Base-by-base conservation (phyloP, 441 rosid species). In the Bruguiera hainesii region DNA sequence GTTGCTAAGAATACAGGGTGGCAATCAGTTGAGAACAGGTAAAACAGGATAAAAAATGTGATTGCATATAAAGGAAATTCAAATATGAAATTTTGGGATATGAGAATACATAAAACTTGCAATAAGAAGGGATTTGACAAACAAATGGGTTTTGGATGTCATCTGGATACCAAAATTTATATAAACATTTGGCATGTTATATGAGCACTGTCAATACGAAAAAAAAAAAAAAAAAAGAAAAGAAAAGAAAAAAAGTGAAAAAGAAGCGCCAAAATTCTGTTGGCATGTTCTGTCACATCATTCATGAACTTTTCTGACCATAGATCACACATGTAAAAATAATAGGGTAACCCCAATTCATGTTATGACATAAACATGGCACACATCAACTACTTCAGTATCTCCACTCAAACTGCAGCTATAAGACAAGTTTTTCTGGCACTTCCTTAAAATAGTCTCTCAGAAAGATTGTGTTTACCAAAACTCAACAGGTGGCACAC, bases 401-500 rank as follows among this genome's bases (percentile, higher is more conserved):
- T 68, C 59, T 68, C 59, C 60, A 9, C 9, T 16, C 31, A 49
- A 50, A 50, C 28, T 31, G 56, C 19, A 49, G 37, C 35, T 10
- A 31, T 23, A 37, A 50, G 15, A 62, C 20, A 37, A 26, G 31
- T 35, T 29, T 42, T 25, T 28, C 21, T 57, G 21, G 19, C 0
- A 28, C 46, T 23, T 65, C 20, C 28, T 18, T 23, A 56, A 49
- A 20, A 9, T 30, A 60, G 13, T 15, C 49, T 52, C 60, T 65
- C 18, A 39, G 13, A 29, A 26, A 26, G 15, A 11, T 59, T 49
- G 50, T n/a, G 2, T 63, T 61, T 56, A 66, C 35, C 30, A 71
- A 69, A 60, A 16, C 26, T 46, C 31, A 71, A 67, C 1, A 11
- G 18, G 66, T 26, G 42, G 68, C 70, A 53, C 63, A 89, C 98